Evolutionary conservation across 2,329 filamentous ascomycete genomes (phyloP).

Genomic region (Penicillium thymicola): DNA sequence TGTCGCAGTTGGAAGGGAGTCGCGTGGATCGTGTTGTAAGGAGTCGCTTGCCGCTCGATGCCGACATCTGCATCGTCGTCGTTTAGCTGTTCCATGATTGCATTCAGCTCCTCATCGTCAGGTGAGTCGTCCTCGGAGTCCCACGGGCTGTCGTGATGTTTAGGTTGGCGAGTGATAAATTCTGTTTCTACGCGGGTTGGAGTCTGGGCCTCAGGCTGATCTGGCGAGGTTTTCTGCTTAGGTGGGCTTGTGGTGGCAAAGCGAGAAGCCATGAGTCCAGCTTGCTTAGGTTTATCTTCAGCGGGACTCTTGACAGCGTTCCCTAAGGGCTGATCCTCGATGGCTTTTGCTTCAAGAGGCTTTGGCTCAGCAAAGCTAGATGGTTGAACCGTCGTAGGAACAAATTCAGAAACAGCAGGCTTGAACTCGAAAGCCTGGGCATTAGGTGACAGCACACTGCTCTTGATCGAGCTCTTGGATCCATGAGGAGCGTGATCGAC

Average conservation of each 20-base stretch:
- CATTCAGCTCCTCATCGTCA: conserved; percentile 74
- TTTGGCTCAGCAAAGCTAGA: conserved; percentile 14
- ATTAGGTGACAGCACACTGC: conserved; percentile 64
- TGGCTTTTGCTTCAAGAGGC: conserved; percentile 10
- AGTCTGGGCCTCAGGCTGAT: conserved; percentile 6
- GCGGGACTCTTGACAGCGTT: conserved; percentile 3
- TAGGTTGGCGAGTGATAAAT: neutral
- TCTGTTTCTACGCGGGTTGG: neutral
- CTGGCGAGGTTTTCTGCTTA: conserved; percentile 14
- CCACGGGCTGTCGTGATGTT: conserved; percentile 10
- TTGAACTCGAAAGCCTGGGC: conserved; percentile 65
- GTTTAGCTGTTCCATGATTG: conserved; percentile 83
- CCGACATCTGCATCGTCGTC: conserved; percentile 69
- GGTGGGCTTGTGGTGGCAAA: conserved; percentile 34
- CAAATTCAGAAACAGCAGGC: conserved; percentile 31
- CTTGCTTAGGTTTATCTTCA: conserved; percentile 5
- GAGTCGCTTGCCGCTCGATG: conserved; percentile 59
- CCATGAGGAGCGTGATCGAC: conserved; percentile 19
- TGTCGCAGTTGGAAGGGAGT: conserved; percentile 7
- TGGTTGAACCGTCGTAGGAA: conserved; percentile 19
- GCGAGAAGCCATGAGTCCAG: conserved; percentile 35
- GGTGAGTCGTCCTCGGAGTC: conserved; percentile 33
- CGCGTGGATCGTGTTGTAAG: conserved; percentile 18
- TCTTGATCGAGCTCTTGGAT: conserved; percentile 31
- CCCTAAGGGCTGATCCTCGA: conserved; percentile 15